A percentile compares a stretch with the other conserved stretches of the same genome.
These are phyloP conservation scores for Pseudoturritis turrita DNA, from an alignment of 345 rosid genomes.

Conservation along the genomic window DNA sequence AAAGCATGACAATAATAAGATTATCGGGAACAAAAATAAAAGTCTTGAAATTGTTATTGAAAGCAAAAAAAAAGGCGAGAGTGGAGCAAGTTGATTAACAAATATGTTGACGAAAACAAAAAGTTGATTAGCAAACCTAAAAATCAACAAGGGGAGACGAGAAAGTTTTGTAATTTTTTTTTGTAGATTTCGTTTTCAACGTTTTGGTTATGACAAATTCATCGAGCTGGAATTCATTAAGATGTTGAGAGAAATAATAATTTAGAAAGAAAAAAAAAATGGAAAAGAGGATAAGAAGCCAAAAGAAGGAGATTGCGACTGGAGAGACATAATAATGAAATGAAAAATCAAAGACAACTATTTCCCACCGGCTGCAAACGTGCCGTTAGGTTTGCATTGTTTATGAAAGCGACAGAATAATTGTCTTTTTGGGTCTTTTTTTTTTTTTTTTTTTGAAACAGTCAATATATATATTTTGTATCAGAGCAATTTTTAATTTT, in stretches of 20 bases:
- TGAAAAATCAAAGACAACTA: conserved; percentile 16
- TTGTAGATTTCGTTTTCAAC: conserved; percentile 23
- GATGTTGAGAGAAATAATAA: neutral
- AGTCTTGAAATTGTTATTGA: neutral
- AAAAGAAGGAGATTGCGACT: neutral
- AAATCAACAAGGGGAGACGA: conserved; percentile 14
- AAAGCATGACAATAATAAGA: neutral
- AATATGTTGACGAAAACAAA: conserved; percentile 17
- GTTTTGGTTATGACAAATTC: conserved; percentile 30
- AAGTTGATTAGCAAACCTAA: conserved; percentile 15
- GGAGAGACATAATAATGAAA: conserved; percentile 3
- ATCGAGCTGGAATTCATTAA: conserved; percentile 14
- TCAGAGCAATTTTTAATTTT: neutral
- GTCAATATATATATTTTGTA: neutral
- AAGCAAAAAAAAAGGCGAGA: neutral
- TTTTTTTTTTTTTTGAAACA: neutral
- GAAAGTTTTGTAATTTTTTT: neutral
- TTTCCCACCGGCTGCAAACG: conserved; percentile 29
- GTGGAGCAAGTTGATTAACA: conserved; percentile 12
- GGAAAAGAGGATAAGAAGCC: conserved; percentile 18
- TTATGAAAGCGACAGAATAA: conserved; percentile 18
- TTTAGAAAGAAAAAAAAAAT: too few relatives aligned
- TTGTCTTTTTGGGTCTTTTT: neutral
- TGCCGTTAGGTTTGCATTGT: conserved; percentile 25
- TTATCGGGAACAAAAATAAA: neutral